phyloP scores from a whole-genome alignment of 73 alveolate genomes.

The Paramecium bursaria region DNA sequence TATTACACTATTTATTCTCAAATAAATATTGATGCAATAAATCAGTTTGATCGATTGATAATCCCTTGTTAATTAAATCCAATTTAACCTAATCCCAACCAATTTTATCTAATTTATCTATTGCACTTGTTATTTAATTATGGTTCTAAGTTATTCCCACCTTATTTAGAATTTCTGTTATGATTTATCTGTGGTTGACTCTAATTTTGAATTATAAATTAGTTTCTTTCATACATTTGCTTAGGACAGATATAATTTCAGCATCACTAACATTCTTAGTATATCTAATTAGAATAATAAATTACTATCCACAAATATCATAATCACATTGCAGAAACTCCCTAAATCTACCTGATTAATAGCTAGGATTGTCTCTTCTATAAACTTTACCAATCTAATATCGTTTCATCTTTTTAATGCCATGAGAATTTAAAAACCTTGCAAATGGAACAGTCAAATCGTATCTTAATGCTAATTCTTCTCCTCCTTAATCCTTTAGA shows the following conservation, averaged over 20 bases:
- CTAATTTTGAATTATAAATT: slow-evolving; percentile 45
- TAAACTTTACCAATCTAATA: slow-evolving; percentile 97
- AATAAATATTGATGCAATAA: no score
- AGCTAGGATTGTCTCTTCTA: slow-evolving; percentile 96
- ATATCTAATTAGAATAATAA: no score
- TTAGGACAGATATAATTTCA: slow-evolving; percentile 76
- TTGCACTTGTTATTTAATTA: slow-evolving; percentile 12
- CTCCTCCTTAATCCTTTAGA: slow-evolving; percentile 96
- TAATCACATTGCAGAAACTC: slow-evolving; percentile 96
- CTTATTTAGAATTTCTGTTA: slow-evolving; percentile 4
- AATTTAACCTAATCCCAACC: background rate
- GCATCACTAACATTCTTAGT: slow-evolving; percentile 93
- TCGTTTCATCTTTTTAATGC: slow-evolving; percentile 84
- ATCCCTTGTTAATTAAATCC: background rate
- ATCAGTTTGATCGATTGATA: background rate
- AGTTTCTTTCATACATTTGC: background rate
- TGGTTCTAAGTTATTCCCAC: slow-evolving; percentile 31
- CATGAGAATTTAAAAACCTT: slow-evolving; percentile 83
- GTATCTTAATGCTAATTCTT: slow-evolving; percentile 88
- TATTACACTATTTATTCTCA: no score
- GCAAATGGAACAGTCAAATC: slow-evolving; percentile 98
- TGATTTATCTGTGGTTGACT: slow-evolving; percentile 19
- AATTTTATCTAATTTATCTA: slow-evolving; percentile 54
- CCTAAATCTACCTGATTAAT: slow-evolving; percentile 94
- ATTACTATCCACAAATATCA: slow-evolving; percentile 95